Evolutionary conservation across 345 rosid genomes (phyloP), one percentile per base, ranked within the genome.

Genomic region (Excoecaria cochinchinensis): DNA sequence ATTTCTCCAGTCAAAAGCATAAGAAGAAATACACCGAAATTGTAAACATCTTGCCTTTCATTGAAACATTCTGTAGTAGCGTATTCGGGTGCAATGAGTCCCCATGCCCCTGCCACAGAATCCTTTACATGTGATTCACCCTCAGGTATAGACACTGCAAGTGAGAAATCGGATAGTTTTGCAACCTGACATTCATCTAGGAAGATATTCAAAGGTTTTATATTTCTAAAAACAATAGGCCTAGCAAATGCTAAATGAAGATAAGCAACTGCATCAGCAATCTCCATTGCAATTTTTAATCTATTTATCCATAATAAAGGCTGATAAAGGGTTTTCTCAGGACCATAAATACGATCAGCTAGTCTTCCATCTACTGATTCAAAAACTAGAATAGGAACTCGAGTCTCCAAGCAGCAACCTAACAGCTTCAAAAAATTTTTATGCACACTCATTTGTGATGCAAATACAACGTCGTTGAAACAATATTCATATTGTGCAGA

Each of bases 391-490:
- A 56, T 19, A 0, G 80, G 83, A 36, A 19, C 4, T 24, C 50
- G 5, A 24, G 74, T 72, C 55, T 79, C 83, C 70, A 83, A 36
- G 79, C 81, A 77, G 67, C 83, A 83, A 19, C 83, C 83, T 15
- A 83, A 16, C 13, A 83, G 48, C 77, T 77, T 74, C 6, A 80
- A 46, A 55, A 80, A 68, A 56, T 74, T 74, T 40, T 62, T 74
- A 51, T 74, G 81, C 8, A 4, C 21, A 55, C 74, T 66, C 81
- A 79, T 71, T 57, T 48, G 51, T 36, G 77, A 59, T 3, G 76
- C 64, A 15, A 59, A 12, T 3, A 68, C 55, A 56, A 74, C 77
- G 44, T 77, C 71, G 42, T 74, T 80, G 59, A 21, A 40, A 25
- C n/a, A 46, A 1, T 8, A 1, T 2, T 1, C 12, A n/a, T n/a